Evolutionary conservation across 805 yeast genomes (phyloP).

Genomic region (Yamadazyma phyllophila): DNA sequence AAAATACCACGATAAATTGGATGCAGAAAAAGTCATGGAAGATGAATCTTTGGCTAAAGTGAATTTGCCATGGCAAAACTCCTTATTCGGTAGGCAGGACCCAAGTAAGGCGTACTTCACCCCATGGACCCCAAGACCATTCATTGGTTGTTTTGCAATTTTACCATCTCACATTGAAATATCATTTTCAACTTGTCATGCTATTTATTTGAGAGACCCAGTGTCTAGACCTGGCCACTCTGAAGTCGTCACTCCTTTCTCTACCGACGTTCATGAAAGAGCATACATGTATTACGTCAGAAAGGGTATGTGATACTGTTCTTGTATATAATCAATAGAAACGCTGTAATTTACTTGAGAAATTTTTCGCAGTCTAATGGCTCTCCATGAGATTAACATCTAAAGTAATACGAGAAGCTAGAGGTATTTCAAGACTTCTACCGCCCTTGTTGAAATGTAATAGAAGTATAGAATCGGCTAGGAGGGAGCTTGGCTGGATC

Average conservation of each 20-base stretch:
- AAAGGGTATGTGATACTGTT: constrained; percentile 48
- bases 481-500: constrained; percentile 65
- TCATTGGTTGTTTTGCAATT: constrained; percentile 87
- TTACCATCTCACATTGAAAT: constrained; percentile 90
- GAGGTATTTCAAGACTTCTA: constrained; percentile 22
- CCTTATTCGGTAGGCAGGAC: constrained; percentile 75
- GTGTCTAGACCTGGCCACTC: constrained; percentile 96
- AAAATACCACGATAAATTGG: constrained; percentile 33
- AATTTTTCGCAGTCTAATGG: background rate
- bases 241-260: constrained; percentile 91
- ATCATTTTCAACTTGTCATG: constrained; percentile 89
- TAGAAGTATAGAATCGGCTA: constrained; percentile 39
- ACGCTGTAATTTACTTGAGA: background rate
- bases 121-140: constrained; percentile 95
- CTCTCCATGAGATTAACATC: constrained; percentile 31
- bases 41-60: constrained; percentile 51
- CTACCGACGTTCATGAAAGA: constrained; percentile 78
- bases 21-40: constrained; percentile 47
- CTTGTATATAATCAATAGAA: constrained; percentile 9
- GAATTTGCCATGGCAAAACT: constrained; percentile 76
- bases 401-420: constrained; percentile 26
- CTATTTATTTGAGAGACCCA: constrained; percentile 94
- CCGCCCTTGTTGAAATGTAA: constrained; percentile 35
- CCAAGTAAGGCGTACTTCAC: constrained; percentile 84
- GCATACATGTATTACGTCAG: constrained; percentile 92